These are phyloP conservation scores for Candida boleticola DNA, from an alignment of 805 yeast genomes.

Conservation along the genomic window DNA sequence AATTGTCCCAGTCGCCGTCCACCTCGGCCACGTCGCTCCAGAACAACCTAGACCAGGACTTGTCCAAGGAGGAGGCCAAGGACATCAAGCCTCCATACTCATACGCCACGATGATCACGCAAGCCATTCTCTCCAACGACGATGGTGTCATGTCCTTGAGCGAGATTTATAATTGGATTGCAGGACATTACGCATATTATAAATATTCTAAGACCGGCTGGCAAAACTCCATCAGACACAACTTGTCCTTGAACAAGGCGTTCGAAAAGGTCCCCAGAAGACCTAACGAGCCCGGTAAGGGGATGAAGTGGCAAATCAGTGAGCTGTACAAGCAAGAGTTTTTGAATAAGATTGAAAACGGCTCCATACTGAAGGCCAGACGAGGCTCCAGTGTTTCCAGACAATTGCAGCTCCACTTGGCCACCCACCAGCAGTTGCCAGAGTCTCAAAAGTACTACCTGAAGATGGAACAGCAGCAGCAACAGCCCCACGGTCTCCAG, in stretches of 20 bases:
- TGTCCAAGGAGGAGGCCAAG: constrained; percentile 86
- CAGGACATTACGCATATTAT: constrained; percentile 85
- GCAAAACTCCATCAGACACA: constrained; percentile 98
- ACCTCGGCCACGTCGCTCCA: constrained; percentile 43
- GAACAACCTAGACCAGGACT: constrained; percentile 54
- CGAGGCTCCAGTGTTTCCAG: constrained; percentile 81
- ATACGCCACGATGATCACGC: constrained; percentile 98
- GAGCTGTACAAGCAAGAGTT: constrained; percentile 83
- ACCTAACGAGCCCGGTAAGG: constrained; percentile 97
- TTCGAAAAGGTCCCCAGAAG: constrained; percentile 95
- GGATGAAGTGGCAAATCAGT: constrained; percentile 98
- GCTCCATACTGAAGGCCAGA: constrained; percentile 69
- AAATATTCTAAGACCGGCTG: constrained; percentile 92
- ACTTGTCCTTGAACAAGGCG: constrained; percentile 90
- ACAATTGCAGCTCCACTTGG: constrained; percentile 73
- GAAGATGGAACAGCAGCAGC: constrained; percentile 13
- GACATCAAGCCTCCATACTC: constrained; percentile 96
- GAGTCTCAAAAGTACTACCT: constrained; percentile 36
- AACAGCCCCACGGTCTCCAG: constrained; percentile 15
- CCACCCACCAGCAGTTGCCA: constrained; percentile 53
- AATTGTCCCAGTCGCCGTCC: constrained; percentile 36
- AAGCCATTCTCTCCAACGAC: constrained; percentile 83
- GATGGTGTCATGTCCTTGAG: constrained; percentile 88
- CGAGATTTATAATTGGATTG: constrained; percentile 90
- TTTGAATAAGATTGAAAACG: constrained; percentile 72